A percentile compares a stretch with the other conserved stretches of the same genome.
Conservation (phyloP, 2,329 filamentous ascomycete genomes). For the Pseudogymnoascus sp. region DNA sequence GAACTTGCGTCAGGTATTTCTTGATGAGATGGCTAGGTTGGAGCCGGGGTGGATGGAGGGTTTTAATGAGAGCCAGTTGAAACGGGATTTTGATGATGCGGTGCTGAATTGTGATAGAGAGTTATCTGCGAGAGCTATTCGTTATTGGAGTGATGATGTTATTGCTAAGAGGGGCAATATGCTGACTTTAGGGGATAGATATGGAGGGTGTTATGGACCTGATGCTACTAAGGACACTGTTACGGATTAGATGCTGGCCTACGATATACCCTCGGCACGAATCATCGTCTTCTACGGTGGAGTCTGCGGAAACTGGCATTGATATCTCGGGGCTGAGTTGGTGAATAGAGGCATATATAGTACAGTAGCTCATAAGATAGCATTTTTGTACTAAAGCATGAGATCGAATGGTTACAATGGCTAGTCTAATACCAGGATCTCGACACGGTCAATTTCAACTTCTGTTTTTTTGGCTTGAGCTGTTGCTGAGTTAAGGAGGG, state of each 20-base stretch:
- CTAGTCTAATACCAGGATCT: background rate
- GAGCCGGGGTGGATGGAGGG: slow-evolving; percentile 28
- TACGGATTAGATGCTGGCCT: background rate
- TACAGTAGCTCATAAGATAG: background rate
- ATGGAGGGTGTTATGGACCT: background rate
- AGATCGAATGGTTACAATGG: background rate
- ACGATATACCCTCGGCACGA: background rate
- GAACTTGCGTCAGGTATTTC: slow-evolving; percentile 30
- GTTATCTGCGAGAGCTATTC: background rate
- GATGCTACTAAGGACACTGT: background rate
- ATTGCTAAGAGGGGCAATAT: background rate
- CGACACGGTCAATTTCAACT: background rate
- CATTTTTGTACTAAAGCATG: background rate
- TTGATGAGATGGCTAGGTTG: slow-evolving; percentile 26
- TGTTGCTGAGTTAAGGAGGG: background rate
- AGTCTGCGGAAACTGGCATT: background rate
- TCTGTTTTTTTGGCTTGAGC: background rate
- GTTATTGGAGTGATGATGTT: background rate
- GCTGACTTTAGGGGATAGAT: background rate
- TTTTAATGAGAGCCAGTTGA: slow-evolving; percentile 22
- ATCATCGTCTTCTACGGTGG: background rate
- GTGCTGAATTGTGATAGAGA: slow-evolving; percentile 21
- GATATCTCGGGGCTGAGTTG: background rate
- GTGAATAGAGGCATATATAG: background rate
- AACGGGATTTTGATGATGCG: slow-evolving; percentile 28